Evolutionary conservation across 2,329 filamentous ascomycete species (phyloP).

Genomic region (Claviceps paspali): DNA sequence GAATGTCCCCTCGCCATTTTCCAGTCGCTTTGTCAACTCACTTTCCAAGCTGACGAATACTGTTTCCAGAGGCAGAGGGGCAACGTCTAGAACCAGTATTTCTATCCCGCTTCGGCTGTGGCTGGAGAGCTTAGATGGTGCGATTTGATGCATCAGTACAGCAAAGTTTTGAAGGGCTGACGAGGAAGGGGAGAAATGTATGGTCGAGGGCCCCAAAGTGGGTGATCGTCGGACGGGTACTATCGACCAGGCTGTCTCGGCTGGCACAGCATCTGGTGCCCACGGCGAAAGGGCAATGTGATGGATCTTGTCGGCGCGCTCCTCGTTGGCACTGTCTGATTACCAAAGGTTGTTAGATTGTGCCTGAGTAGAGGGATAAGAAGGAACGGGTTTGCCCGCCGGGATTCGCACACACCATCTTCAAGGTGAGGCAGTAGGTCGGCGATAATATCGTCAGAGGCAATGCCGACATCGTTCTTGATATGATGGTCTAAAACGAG

Average conservation of each 20-base stretch:
- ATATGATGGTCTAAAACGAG: slow-evolving; percentile 75
- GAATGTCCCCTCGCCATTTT: slow-evolving; percentile 72
- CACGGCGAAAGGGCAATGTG: slow-evolving; percentile 64
- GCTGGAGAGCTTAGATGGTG: slow-evolving; percentile 59
- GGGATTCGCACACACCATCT: slow-evolving; percentile 28
- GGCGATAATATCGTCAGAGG: slow-evolving; percentile 73
- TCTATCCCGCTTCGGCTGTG: slow-evolving; percentile 67
- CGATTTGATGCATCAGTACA: slow-evolving; percentile 52
- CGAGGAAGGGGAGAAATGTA: slow-evolving; percentile 63
- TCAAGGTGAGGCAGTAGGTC: slow-evolving; percentile 58
- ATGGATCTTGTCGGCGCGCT: slow-evolving; percentile 26
- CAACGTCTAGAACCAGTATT: slow-evolving; percentile 67
- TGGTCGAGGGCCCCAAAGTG: slow-evolving; percentile 56
- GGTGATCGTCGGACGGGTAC: slow-evolving; percentile 56
- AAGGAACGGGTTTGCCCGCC: neutral
- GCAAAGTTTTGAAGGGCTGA: slow-evolving; percentile 67
- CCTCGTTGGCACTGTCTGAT: slow-evolving; percentile 19
- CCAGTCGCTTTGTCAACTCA: slow-evolving; percentile 61
- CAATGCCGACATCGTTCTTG: slow-evolving; percentile 68
- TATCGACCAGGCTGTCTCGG: slow-evolving; percentile 67
- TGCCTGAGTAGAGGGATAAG: neutral
- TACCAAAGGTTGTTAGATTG: neutral
- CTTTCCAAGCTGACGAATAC: slow-evolving; percentile 78
- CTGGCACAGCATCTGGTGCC: slow-evolving; percentile 40
- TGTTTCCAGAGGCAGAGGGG: slow-evolving; percentile 65